Evolutionary conservation across 805 yeast species (phyloP), one percentile per base, ranked within the genome.

Genomic region (Cyberlindnera bimundalis): DNA sequence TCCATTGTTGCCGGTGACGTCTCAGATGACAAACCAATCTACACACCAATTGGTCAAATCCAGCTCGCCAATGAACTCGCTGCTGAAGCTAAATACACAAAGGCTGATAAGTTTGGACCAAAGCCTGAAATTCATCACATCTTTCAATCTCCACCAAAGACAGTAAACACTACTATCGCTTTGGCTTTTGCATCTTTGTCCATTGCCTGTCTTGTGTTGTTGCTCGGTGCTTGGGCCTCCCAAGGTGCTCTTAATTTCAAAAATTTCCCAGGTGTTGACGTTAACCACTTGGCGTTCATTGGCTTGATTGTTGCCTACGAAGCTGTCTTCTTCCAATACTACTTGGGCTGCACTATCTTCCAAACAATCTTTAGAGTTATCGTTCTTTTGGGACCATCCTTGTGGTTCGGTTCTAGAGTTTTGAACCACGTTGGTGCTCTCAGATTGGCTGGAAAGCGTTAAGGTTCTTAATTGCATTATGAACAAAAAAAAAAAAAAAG

Each of bases 401-500:
- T 56, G n/a, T 54, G 58, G 57, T 47, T 53, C 39, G 61, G 61
- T 9, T 51, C 60, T 7, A 51, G 42, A 35, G 56, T 52, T 5
- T 45, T 57, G 34, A 57, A 52, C 46, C 39, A 56, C 33, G 46
- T 55, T 26, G 60, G 57, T 32, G 39, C 44, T 8, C 42, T 54
- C 29, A 56, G 61, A 56, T 34, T 52, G 16, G 57, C 53, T 33
- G 59, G 58, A 30, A 50, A 55, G 39, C 58, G 59, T 49, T 56
- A 39, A 35, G 14, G 8, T 11, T 8, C 11, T n/a, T 9, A 26
- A 12, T n/a, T 8, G 14, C 6, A 6, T 8, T 8, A 12, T 12
- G 28, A 26, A 26, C 28, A n/a, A 5, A 23, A 29, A 27, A 15
- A 8, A 28, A 11, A 30, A 14, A 23, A 10, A 13, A 17, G n/a